These are phyloP conservation scores for Ceratopteris richardii DNA, from an alignment of 75 land plant genomes.

Conservation along the genomic window DNA sequence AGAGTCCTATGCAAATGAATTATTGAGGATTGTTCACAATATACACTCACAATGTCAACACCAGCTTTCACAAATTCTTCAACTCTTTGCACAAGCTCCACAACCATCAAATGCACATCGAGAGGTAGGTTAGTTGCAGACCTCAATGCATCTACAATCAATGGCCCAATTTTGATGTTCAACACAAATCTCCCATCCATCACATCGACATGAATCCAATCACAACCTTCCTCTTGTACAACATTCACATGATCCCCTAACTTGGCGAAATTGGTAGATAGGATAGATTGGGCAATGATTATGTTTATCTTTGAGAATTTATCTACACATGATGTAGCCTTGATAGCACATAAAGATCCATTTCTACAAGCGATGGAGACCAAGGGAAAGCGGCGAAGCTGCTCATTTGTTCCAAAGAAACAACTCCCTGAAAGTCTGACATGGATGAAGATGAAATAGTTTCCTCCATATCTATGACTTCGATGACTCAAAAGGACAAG, in stretches of 20 bases:
- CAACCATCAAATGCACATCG: slow-evolving; percentile 99
- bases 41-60: slow-evolving; percentile 91
- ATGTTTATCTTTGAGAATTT: slow-evolving; percentile 77
- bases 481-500: no score
- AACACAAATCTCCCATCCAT: slow-evolving; percentile 99
- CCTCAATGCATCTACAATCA: slow-evolving; percentile 87
- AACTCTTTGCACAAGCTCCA: slow-evolving; percentile 89
- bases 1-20: slow-evolving; percentile 91
- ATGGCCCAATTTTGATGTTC: slow-evolving; percentile 95
- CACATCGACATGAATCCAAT: slow-evolving; percentile 99
- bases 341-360: slow-evolving; percentile 19
- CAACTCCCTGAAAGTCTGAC: background rate
- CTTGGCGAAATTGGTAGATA: slow-evolving; percentile 87
- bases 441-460: slow-evolving; percentile 8
- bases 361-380: background rate
- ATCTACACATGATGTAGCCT: slow-evolving; percentile 74
- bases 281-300: slow-evolving; percentile 89
- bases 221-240: slow-evolving; percentile 90
- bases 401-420: slow-evolving; percentile 1
- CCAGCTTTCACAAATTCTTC: slow-evolving; percentile 95
- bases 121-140: slow-evolving; percentile 90
- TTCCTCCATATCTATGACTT: no score
- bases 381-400: background rate
- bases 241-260: slow-evolving; percentile 46
- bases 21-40: slow-evolving; percentile 84